These are phyloP conservation scores for Pilasporangium apinafurcum DNA, from an alignment of 352 stramenopile genomes.

Conservation along the genomic window DNA sequence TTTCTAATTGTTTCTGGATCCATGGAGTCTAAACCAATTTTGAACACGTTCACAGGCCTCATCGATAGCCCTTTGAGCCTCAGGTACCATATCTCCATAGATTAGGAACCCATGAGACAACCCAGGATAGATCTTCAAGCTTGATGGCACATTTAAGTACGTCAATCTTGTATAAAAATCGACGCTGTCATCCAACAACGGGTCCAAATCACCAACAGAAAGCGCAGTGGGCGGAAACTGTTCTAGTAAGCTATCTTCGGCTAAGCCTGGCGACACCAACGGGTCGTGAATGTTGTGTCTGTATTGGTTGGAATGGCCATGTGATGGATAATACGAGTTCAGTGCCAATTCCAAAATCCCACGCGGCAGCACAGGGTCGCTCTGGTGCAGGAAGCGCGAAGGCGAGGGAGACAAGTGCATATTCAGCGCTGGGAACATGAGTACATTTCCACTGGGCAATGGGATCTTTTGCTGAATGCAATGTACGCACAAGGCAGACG, in stretches of 20 bases:
- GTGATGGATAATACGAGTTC: conserved; percentile 81
- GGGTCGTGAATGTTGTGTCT: conserved; percentile 87
- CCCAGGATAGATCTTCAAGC: conserved; percentile 79
- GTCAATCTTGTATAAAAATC: conserved; percentile 86
- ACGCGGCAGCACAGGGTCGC: conserved; percentile 77
- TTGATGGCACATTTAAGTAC: conserved; percentile 67
- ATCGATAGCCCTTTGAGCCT: conserved; percentile 75
- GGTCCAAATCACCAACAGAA: conserved; percentile 82
- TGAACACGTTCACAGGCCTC: conserved; percentile 77
- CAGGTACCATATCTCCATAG: conserved; percentile 76
- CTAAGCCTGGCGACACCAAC: conserved; percentile 76
- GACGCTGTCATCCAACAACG: conserved; percentile 84
- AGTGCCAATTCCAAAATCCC: conserved; percentile 75
- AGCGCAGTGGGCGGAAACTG: conserved; percentile 80
- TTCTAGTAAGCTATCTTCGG: conserved; percentile 62
- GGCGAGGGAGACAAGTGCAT: conserved; percentile 83
- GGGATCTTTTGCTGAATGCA: conserved; percentile 75
- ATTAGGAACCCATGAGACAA: conserved; percentile 86
- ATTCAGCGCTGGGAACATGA: conserved; percentile 89
- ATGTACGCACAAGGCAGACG: conserved; percentile 75
- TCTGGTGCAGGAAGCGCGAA: conserved; percentile 85
- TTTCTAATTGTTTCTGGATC: not conserved
- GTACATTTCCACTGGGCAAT: conserved; percentile 72
- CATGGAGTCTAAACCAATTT: conserved; percentile 35
- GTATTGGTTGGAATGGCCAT: conserved; percentile 83